A percentile compares a stretch with the other conserved stretches of the same genome.
phyloP scores from a whole-genome alignment of 371 early-diverging fungal species.

The Zopfochytrium polystomum region DNA sequence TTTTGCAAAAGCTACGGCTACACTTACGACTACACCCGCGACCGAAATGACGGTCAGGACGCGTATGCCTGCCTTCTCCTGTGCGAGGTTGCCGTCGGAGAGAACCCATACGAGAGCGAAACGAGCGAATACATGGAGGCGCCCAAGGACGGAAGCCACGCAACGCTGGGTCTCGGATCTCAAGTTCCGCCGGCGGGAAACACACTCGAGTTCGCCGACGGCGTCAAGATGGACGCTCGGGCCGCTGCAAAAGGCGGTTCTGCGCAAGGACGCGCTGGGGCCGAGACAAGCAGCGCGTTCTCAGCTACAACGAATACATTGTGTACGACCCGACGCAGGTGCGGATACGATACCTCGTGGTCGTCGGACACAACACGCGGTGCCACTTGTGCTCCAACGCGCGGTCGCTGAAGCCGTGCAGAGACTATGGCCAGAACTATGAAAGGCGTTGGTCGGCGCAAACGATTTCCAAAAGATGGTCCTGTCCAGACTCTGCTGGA shows the following conservation, averaged over 20 bases:
- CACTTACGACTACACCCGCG: constrained; percentile 22
- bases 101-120: constrained; percentile 28
- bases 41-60: constrained; percentile 5
- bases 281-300: constrained; percentile 5
- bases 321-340: constrained; percentile 56
- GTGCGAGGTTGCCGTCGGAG: constrained; percentile 61
- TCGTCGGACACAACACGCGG: constrained; percentile 41
- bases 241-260: constrained; percentile 28
- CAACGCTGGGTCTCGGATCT: constrained; percentile 51
- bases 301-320: constrained; percentile 58
- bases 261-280: neutral
- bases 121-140: constrained; percentile 30
- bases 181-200: constrained; percentile 42
- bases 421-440: constrained; percentile 19
- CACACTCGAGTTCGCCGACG: constrained; percentile 29
- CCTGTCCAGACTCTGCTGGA: neutral
- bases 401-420: constrained; percentile 22
- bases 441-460: neutral
- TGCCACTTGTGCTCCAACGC: constrained; percentile 45
- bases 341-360: constrained; percentile 52
- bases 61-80: constrained; percentile 42
- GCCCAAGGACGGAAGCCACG: constrained; percentile 15
- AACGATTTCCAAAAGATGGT: neutral
- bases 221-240: constrained; percentile 49
- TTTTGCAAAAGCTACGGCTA: constrained; percentile 52